phyloP scores from a whole-genome alignment of 345 rosid species.

The Eucalyptus leucophloia region DNA sequence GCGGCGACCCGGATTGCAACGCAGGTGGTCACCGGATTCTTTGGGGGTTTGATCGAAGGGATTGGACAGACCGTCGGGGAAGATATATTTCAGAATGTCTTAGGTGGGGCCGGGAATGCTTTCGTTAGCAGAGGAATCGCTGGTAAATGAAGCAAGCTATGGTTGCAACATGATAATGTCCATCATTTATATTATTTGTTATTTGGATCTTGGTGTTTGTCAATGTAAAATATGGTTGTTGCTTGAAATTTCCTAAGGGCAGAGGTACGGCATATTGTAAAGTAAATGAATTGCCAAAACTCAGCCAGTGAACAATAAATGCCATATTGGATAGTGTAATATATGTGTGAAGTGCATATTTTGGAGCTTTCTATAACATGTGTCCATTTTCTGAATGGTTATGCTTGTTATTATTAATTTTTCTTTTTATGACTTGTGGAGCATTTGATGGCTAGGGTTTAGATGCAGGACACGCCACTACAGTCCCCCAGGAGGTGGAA shows the following conservation, averaged over 20 bases:
- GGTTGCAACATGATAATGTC: background rate
- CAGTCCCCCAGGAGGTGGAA: background rate
- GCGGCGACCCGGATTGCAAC: slow-evolving; percentile 46
- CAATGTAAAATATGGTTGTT: background rate
- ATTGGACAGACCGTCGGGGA: slow-evolving; percentile 34
- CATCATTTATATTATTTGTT: background rate
- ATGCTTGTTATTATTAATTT: background rate
- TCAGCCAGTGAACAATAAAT: background rate
- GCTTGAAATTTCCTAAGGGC: background rate
- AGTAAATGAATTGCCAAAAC: background rate
- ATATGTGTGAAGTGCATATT: background rate
- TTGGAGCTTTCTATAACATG: background rate
- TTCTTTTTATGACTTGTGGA: background rate
- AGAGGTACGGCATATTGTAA: background rate
- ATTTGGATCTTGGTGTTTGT: background rate
- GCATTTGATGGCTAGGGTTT: background rate
- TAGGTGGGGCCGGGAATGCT: slow-evolving; percentile 11
- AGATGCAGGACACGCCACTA: background rate
- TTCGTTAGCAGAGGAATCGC: background rate
- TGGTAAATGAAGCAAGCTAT: background rate
- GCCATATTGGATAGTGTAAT: background rate
- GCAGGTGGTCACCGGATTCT: slow-evolving; percentile 55
- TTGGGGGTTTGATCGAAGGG: slow-evolving; percentile 82
- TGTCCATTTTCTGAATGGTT: background rate
- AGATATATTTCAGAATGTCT: slow-evolving; percentile 26